Percentiles rank a stretch among this genome's conserved stretches.
These are phyloP conservation scores for Paecilomyces sp. DNA, from an alignment of 2,329 filamentous ascomycete species.

Conservation along the genomic window DNA sequence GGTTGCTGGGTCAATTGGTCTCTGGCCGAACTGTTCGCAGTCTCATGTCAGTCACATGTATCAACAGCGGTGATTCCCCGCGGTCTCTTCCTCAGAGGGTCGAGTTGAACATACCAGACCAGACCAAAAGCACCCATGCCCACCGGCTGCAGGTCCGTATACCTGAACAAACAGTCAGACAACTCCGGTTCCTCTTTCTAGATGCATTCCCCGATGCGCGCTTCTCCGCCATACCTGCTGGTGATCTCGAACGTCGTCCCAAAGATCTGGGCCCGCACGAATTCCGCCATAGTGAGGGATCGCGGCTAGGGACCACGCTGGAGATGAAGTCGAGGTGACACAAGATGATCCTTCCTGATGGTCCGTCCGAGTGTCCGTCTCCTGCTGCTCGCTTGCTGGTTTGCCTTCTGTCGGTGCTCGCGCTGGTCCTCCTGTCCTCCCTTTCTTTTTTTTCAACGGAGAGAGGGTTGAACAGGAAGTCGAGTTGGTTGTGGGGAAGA, in stretches of 20 bases:
- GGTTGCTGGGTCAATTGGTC: conserved; percentile 96
- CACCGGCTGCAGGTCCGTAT: conserved; percentile 95
- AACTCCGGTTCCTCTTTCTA: conserved; percentile 2
- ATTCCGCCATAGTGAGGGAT: conserved; percentile 78
- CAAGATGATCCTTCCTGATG: background rate
- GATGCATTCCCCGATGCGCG: background rate
- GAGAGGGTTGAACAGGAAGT: background rate
- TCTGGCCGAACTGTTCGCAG: conserved; percentile 69
- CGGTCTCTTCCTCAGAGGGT: conserved; percentile 5
- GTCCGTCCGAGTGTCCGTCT: background rate
- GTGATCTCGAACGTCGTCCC: conserved; percentile 99
- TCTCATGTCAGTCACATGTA: conserved; percentile 10
- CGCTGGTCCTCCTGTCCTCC: background rate
- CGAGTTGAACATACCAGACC: conserved; percentile 66
- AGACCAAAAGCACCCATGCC: conserved; percentile 99
- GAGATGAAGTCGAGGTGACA: background rate
- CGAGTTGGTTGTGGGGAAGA: background rate
- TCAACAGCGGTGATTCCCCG: conserved; percentile 2
- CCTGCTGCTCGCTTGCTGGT: background rate
- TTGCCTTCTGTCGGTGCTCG: too few relatives aligned
- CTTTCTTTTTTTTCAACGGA: background rate
- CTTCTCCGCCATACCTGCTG: conserved; percentile 62
- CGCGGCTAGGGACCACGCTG: background rate
- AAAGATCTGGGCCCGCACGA: conserved; percentile 98
- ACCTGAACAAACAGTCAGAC: conserved; percentile 50